Conservation (phyloP, 2,329 filamentous ascomycete species). For the Plectosphaerella plurivora region DNA sequence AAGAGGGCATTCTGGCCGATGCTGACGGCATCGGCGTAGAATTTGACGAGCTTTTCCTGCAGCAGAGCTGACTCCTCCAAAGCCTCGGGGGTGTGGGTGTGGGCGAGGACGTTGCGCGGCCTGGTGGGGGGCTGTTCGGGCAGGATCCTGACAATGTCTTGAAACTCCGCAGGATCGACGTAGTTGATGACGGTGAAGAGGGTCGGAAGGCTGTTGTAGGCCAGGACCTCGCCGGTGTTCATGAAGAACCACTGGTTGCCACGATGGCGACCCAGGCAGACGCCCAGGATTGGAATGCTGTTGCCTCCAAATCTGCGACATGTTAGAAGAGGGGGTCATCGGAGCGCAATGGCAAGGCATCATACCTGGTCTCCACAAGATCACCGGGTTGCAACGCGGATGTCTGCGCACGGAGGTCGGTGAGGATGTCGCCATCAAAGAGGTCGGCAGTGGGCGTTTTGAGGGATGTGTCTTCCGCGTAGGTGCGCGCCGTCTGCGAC, state of each 20-base stretch:
- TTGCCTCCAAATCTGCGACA: conserved; percentile 27
- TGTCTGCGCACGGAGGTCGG: conserved; percentile 26
- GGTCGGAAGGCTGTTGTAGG: conserved; percentile 34
- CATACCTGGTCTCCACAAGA: conserved; percentile 43
- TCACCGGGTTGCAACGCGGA: conserved; percentile 37
- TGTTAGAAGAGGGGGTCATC: conserved; percentile 1
- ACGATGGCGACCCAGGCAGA: conserved; percentile 49
- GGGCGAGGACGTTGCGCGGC: conserved; percentile 9
- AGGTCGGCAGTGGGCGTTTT: conserved; percentile 11
- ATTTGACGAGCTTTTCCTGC: conserved; percentile 42
- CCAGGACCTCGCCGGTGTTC: conserved; percentile 44
- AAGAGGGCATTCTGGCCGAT: conserved; percentile 44
- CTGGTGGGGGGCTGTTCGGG: conserved; percentile 7
- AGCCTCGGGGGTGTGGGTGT: conserved; percentile 4
- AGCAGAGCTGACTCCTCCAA: conserved; percentile 23
- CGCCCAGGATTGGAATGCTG: conserved; percentile 41
- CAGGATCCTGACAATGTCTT: conserved; percentile 20
- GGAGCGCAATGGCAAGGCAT: not conserved
- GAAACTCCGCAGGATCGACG: conserved; percentile 32
- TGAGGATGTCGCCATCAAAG: conserved; percentile 30
- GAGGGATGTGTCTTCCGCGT: conserved; percentile 13
- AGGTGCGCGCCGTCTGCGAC: conserved; percentile 19
- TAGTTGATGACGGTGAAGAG: conserved; percentile 49
- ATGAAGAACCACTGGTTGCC: conserved; percentile 51
- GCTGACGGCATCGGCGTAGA: conserved; percentile 34